These are phyloP conservation scores for Coelastrella sp. DNA, from an alignment of 139 green algal genomes.

Conservation along the genomic window DNA sequence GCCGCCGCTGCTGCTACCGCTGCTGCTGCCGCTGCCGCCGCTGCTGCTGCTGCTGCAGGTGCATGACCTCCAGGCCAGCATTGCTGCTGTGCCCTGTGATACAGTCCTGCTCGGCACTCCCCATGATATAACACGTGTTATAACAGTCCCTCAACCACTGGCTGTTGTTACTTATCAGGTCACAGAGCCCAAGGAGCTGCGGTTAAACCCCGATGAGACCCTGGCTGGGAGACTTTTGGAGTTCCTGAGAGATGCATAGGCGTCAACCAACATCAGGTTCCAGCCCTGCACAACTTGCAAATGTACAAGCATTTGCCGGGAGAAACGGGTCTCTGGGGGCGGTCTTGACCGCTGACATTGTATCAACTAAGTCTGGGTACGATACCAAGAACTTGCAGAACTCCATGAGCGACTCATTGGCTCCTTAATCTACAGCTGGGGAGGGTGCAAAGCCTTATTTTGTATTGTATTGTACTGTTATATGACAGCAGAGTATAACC, in stretches of 20 bases:
- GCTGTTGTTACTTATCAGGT: conserved; percentile 27
- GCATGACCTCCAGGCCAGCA: conserved; percentile 22
- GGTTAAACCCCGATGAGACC: not conserved
- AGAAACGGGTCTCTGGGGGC: too few relatives aligned
- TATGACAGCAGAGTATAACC: too few relatives aligned
- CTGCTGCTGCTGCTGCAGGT: conserved; percentile 19
- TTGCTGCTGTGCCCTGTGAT: conserved; percentile 29
- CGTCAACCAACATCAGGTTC: too few relatives aligned
- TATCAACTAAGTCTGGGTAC: too few relatives aligned
- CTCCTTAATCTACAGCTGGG: too few relatives aligned
- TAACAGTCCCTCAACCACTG: conserved; percentile 11
- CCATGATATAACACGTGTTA: conserved; percentile 32
- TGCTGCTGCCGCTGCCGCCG: not conserved
- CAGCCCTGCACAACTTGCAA: too few relatives aligned
- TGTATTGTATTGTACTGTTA: too few relatives aligned
- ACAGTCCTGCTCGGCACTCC: conserved; percentile 30
- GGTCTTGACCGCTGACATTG: too few relatives aligned
- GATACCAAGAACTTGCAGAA: too few relatives aligned
- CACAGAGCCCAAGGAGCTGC: not conserved
- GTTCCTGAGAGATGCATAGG: not conserved
- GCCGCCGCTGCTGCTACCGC: not conserved
- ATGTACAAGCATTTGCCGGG: too few relatives aligned
- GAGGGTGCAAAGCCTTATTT: too few relatives aligned
- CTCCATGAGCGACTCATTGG: too few relatives aligned
- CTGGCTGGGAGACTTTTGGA: not conserved